Base-by-base conservation (phyloP, 257 asterid species). In the Petunia secreta region DNA sequence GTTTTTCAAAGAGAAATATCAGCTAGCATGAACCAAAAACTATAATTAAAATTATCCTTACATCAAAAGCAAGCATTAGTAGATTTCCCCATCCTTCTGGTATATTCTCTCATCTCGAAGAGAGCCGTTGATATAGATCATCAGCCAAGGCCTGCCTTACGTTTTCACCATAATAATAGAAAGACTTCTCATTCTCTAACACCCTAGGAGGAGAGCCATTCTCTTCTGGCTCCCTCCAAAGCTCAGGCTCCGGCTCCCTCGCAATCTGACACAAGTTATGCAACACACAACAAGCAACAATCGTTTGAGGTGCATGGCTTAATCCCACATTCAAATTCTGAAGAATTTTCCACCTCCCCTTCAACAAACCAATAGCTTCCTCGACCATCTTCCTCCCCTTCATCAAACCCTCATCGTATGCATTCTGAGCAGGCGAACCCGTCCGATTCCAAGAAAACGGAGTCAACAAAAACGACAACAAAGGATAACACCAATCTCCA, bases 251-350 rank as follows among this genome's bases (percentile, higher is more conserved):
- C 2, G 98, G 98, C 88, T 96, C 99, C 88, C 93, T 87, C 0
- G 99, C 99, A 55, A 96, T 86, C 88, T 96, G 99, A 80, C 99
- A 96, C 86, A 94, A 67, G 84, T 96, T 96, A 85, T 96, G 99
- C 93, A 96, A 82, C 73, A 96, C 99, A 57, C 99, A 96, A 52
- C 99, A 96, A 3, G 99, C 99, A 37, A 92, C 99, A 38, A 94
- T 89, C 0, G 98, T 96, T 78, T 96, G 99, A 0, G 99, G 99
- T 25, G 90, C 97, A 79, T 96, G 99, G 80, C 90, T 90, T 52
- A 94, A 68, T 50, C 99, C 99, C 82, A 94, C 99, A 48, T 92
- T 94, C 91, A 96, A 82, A 71, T 96, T 97, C 84, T 91, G 97
- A 81, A 96, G 81, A 80, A 96, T 94, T 88, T 88, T 96, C 99